Evolutionary conservation across 1,284 basidiomycete species (phyloP).

Genomic region (Melampsora larici-populina): DNA sequence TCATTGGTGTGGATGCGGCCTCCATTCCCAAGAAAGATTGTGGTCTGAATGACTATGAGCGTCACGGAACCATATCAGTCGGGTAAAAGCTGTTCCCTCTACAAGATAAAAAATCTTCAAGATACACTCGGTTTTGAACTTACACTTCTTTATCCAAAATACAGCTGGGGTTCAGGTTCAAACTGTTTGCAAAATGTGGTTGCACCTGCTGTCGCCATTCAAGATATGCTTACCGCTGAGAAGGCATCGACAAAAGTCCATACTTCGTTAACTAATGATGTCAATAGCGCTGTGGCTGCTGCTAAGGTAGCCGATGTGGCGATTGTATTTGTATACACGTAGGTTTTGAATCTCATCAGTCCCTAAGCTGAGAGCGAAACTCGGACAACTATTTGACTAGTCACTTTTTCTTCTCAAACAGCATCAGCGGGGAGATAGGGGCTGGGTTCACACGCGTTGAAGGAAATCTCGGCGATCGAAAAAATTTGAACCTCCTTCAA

Average conservation of each 20-base stretch:
- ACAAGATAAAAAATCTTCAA: too few species aligned
- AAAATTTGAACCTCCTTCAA: constrained; percentile 53
- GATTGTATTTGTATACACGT: constrained; percentile 45
- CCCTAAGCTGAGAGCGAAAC: not conserved
- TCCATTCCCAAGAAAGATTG: constrained; percentile 2
- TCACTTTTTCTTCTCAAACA: not conserved
- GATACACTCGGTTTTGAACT: too few species aligned
- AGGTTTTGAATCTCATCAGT: not conserved
- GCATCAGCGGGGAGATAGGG: not conserved
- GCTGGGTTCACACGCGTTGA: not conserved
- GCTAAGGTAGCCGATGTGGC: constrained; percentile 36
- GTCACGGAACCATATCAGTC: not conserved
- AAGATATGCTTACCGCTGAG: constrained; percentile 2
- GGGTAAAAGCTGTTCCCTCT: not conserved
- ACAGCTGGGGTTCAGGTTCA: constrained; percentile 38
- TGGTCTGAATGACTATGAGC: not conserved
- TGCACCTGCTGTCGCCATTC: constrained; percentile 31
- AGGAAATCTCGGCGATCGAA: constrained; percentile 43
- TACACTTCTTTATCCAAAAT: not conserved
- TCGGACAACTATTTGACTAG: not conserved
- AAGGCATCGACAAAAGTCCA: constrained; percentile 18
- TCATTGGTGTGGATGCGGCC: constrained; percentile 42
- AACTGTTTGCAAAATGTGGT: constrained; percentile 31
- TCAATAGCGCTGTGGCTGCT: constrained; percentile 43
- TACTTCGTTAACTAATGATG: constrained; percentile 26